Base-by-base conservation (phyloP, 208 protist species). In the Leishmania major region DNA sequence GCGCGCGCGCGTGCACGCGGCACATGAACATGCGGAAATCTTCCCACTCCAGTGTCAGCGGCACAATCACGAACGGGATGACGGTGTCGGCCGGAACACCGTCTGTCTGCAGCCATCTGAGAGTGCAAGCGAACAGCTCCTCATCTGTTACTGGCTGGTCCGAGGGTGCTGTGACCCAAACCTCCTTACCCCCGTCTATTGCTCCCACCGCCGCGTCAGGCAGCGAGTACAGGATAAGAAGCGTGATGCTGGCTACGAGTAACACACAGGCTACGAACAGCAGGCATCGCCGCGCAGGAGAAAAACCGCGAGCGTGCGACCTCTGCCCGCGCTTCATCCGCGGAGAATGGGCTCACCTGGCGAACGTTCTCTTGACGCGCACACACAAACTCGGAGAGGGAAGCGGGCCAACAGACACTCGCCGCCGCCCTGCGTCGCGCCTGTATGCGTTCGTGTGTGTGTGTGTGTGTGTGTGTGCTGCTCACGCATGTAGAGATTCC, bases 11-110 rank as follows among this genome's bases (percentile, higher is more conserved):
- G 67, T 81, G 51, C n/a, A 85, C 80, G 57, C 67, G 75, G 55
- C 75, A 84, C 80, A 84, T 84, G 47, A 84, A 84, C 15, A 59
- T 49, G 4, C 59, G 53, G 55, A 84, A 79, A 15, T 79, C 64
- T 19, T 76, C 66, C 75, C 60, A 79, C 75, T 80, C 75, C 13
- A 84, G 67, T 2, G 75, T 75, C 0, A 80, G 75, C 10, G 73
- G 75, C 19, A 84, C 0, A 66, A 84, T 70, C 1, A 69, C 80
- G 55, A 84, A 84, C 4, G 80, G 80, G n/a, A 80, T 75, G n/a
- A 84, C 57, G 0, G 55, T 70, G 47, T 76, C 64, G 3, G 75
- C 64, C 3, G 53, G n/a, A 17, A 84, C 73, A 7, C 80, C 80
- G 31, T 80, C 75, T n/a, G 3, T 75, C 11, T 71, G 7, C 70